phyloP scores from a whole-genome alignment of 1,284 basidiomycete genomes.

The Cryptococcus sp. region DNA sequence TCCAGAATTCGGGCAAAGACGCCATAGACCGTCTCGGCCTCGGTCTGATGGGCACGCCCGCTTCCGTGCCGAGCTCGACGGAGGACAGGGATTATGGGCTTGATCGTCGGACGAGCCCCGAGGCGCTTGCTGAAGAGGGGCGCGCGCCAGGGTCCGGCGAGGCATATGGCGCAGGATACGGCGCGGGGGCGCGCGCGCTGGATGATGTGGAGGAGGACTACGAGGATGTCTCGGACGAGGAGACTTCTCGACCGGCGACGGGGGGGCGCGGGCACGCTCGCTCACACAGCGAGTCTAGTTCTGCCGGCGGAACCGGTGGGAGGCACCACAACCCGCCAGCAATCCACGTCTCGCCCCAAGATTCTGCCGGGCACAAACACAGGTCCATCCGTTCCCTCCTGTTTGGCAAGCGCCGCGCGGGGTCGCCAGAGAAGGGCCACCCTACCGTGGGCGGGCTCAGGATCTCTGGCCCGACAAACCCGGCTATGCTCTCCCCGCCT shows the following conservation, averaged over 20 bases:
- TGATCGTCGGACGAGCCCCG: not conserved
- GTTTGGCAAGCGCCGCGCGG: constrained; percentile 10
- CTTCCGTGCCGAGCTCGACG: not conserved
- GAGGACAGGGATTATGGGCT: too few species aligned
- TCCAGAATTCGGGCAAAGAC: constrained; percentile 26
- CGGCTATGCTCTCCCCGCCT: constrained; percentile 10
- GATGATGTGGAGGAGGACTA: not conserved
- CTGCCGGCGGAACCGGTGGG: not conserved
- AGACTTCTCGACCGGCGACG: not conserved
- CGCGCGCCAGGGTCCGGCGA: not conserved
- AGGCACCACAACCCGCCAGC: constrained; percentile 5
- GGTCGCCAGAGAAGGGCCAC: not conserved
- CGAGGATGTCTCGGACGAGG: not conserved
- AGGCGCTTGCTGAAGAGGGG: not conserved
- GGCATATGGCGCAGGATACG: not conserved
- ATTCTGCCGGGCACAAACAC: constrained; percentile 3
- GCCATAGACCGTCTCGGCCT: constrained; percentile 32
- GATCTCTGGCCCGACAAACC: constrained; percentile 16
- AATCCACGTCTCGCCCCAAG: constrained; percentile 1
- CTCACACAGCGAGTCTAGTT: not conserved
- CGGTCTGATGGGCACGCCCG: constrained; percentile 16
- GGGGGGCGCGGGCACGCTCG: constrained; percentile 5
- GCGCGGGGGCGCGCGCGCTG: too few species aligned
- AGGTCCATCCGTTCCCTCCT: constrained; percentile 9
- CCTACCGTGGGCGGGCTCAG: constrained; percentile 8